Percentiles rank a stretch among this genome's conserved stretches.
These are phyloP conservation scores for Corylus avellana DNA, from an alignment of 306 rosid genomes.

Conservation along the genomic window DNA sequence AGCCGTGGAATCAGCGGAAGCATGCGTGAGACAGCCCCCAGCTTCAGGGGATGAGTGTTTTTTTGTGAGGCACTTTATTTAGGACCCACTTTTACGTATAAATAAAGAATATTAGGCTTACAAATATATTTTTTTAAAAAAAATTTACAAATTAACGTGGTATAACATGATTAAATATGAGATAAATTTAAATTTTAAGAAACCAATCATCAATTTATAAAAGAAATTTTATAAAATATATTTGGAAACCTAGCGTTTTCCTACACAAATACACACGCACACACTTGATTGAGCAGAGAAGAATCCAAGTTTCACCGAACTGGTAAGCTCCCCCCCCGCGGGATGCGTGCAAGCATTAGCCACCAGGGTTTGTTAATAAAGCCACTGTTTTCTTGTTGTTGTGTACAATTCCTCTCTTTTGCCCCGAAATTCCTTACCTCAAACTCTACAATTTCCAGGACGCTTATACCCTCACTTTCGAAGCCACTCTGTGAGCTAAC, in stretches of 20 bases:
- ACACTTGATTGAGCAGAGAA: background rate
- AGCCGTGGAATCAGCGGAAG: background rate
- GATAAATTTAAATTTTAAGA: too few relatives aligned
- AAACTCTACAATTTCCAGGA: background rate
- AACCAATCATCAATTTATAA: too few relatives aligned
- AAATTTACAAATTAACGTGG: too few relatives aligned
- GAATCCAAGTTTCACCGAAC: slow-evolving; percentile 1
- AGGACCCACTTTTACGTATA: slow-evolving; percentile 23
- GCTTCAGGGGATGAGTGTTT: slow-evolving; percentile 4
- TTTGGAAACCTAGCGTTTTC: too few relatives aligned
- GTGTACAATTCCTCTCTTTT: slow-evolving; percentile 8
- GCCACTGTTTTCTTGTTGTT: slow-evolving; percentile 18
- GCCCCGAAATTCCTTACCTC: slow-evolving; percentile 5
- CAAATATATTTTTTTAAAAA: too few relatives aligned
- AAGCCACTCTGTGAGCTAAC: background rate
- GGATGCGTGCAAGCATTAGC: slow-evolving; percentile 22
- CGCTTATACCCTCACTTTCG: slow-evolving; percentile 18
- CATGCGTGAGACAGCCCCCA: slow-evolving; percentile 9
- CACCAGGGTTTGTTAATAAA: background rate
- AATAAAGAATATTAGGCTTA: too few relatives aligned
- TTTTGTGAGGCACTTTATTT: slow-evolving; percentile 2
- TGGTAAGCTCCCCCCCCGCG: background rate
- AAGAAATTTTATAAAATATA: too few relatives aligned
- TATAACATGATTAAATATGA: too few relatives aligned
- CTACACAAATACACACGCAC: background rate